These are phyloP conservation scores for Nidularia pulvinata DNA, from an alignment of 768 basidiomycete species.

Conservation along the genomic window DNA sequence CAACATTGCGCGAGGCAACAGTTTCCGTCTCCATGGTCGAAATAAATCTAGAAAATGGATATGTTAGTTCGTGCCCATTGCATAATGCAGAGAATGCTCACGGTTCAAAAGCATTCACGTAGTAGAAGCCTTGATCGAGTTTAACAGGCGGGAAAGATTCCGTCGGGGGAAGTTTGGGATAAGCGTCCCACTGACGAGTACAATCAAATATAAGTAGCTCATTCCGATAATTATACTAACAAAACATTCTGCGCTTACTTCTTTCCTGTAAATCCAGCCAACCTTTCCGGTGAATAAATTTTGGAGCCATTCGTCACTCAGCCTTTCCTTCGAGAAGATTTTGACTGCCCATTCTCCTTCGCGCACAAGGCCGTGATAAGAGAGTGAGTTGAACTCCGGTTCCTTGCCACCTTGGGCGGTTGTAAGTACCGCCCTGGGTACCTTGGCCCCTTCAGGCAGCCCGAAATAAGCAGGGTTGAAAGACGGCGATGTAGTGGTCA, in stretches of 20 bases:
- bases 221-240: neutral
- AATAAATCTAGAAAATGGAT: constrained; percentile 52
- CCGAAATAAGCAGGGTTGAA: constrained; percentile 73
- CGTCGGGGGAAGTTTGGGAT: constrained; percentile 72
- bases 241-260: constrained; percentile 34
- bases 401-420: constrained; percentile 55
- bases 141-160: constrained; percentile 73
- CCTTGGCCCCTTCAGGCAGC: constrained; percentile 33
- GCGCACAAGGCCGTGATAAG: constrained; percentile 67
- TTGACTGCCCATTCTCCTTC: constrained; percentile 77
- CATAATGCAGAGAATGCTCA: constrained; percentile 32
- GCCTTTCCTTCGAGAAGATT: constrained; percentile 72
- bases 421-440: constrained; percentile 74
- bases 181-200: constrained; percentile 71
- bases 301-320: constrained; percentile 72
- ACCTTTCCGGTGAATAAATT: constrained; percentile 65
- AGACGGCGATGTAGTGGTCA: constrained; percentile 71
- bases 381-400: constrained; percentile 87
- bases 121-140: constrained; percentile 80
- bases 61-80: no score
- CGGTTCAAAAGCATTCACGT: constrained; percentile 93
- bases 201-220: constrained; percentile 2
- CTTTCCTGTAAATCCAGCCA: constrained; percentile 83
- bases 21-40: constrained; percentile 97
- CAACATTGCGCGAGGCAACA: constrained; percentile 77